These are phyloP conservation scores for Rhizopogon salebrosus DNA, from an alignment of 768 basidiomycete genomes.

Conservation along the genomic window DNA sequence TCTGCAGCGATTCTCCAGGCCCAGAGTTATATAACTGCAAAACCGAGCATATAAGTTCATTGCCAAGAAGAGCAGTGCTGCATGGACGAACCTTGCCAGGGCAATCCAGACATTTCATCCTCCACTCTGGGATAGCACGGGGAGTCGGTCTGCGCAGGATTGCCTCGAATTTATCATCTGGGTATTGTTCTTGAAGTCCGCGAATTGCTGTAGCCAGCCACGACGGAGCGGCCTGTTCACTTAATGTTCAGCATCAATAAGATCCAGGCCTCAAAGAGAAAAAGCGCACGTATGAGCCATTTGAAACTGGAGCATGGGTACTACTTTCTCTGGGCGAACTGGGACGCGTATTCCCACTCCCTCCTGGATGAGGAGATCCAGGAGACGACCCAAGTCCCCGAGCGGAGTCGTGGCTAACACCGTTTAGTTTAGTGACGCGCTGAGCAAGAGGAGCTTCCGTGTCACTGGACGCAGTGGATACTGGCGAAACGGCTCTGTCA, in stretches of 20 bases:
- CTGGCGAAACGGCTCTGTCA: constrained; percentile 63
- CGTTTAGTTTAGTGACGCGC: constrained; percentile 53
- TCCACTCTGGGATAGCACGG: constrained; percentile 72
- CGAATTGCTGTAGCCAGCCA: constrained; percentile 73
- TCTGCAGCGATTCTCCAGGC: constrained; percentile 77
- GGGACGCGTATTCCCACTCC: constrained; percentile 1
- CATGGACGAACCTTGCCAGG: constrained; percentile 78
- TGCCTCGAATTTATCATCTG: constrained; percentile 79
- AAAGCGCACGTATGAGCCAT: constrained; percentile 22
- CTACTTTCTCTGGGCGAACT: constrained; percentile 17
- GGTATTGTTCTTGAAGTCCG: constrained; percentile 65
- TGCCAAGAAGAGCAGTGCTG: neutral
- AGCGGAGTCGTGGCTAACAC: constrained; percentile 22
- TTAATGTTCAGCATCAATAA: constrained; percentile 28
- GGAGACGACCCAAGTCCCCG: neutral
- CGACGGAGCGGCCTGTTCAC: constrained; percentile 43
- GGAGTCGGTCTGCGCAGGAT: constrained; percentile 56
- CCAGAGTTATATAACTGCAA: constrained; percentile 84
- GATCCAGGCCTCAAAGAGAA: constrained; percentile 16
- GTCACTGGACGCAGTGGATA: constrained; percentile 67
- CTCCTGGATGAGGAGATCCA: constrained; percentile 18
- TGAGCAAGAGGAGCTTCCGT: constrained; percentile 74
- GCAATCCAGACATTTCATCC: constrained; percentile 87
- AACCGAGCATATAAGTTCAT: constrained; percentile 4
- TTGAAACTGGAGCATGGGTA: constrained; percentile 4